A percentile compares a stretch with the other conserved stretches of the same genome.
Conservation (phyloP, 192 early-diverging fungal genomes). For the Chytriomyces hyalinus region DNA sequence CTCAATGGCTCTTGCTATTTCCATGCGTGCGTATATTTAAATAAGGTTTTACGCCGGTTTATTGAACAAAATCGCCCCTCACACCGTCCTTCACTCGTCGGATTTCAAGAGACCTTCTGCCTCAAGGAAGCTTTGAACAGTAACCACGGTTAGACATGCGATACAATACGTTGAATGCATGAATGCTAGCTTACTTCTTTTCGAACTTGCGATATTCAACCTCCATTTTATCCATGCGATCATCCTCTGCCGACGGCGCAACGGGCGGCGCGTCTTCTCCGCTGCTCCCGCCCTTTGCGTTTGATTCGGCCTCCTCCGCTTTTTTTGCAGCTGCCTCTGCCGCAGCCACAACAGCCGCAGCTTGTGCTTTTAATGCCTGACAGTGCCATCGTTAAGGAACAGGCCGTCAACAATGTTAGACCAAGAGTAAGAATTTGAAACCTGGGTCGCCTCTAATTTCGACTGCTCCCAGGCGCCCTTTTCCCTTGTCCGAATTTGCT, state of each 20-base stretch:
- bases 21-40: too few species aligned
- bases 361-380: slow-evolving; percentile 22
- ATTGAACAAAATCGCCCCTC: too few species aligned
- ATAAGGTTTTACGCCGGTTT: too few species aligned
- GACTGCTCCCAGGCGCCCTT: slow-evolving; percentile 50
- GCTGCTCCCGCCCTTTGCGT: slow-evolving; percentile 13
- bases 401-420: background rate
- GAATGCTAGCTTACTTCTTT: slow-evolving; percentile 24
- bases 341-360: slow-evolving; percentile 1
- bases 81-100: background rate
- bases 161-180: too few species aligned
- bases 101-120: slow-evolving; percentile 18
- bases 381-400: background rate
- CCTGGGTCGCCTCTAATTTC: slow-evolving; percentile 47
- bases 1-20: too few species aligned
- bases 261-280: slow-evolving; percentile 2
- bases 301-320: slow-evolving; percentile 2
- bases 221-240: slow-evolving; percentile 45
- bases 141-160: background rate
- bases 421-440: background rate
- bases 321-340: slow-evolving; percentile 16
- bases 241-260: slow-evolving; percentile 18
- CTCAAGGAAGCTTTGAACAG: slow-evolving; percentile 21
- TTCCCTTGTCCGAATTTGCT: slow-evolving; percentile 49
- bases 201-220: slow-evolving; percentile 50